Evolutionary conservation across 345 rosid species (phyloP).

Genomic region (Moricandia moricandioides): DNA sequence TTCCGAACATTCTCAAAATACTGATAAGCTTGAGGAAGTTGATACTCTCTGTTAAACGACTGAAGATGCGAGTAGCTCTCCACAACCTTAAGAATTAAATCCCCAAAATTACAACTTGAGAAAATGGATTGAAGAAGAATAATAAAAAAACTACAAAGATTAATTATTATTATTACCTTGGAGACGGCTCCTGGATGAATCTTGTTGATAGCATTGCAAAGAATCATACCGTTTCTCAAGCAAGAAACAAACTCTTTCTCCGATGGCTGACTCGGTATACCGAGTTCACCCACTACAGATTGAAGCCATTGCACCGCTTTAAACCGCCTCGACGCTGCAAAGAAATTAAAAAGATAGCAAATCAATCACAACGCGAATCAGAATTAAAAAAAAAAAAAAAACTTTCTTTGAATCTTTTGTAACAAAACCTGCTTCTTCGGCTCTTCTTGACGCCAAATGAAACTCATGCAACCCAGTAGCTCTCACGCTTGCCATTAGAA

Average conservation of each 20-base stretch:
- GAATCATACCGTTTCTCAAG: conserved; percentile 80
- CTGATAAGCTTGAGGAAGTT: conserved; percentile 77
- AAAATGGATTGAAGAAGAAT: not conserved
- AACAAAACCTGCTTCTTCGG: conserved; percentile 58
- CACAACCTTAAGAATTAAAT: conserved; percentile 53
- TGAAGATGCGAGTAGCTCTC: conserved; percentile 52
- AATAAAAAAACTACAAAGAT: not conserved
- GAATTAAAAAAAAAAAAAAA: no score
- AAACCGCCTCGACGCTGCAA: conserved; percentile 59
- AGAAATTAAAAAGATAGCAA: not conserved
- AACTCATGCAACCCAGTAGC: conserved; percentile 49
- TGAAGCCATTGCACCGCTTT: conserved; percentile 78
- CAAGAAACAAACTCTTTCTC: conserved; percentile 85
- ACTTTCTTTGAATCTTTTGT: not conserved
- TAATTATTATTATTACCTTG: conserved; percentile 46
- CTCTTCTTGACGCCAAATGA: conserved; percentile 79
- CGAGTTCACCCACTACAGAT: conserved; percentile 62
- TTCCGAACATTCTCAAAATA: conserved; percentile 91
- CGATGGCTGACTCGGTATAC: conserved; percentile 57
- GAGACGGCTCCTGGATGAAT: conserved; percentile 81
- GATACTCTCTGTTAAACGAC: conserved; percentile 53
- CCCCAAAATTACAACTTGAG: not conserved
- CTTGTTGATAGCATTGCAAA: conserved; percentile 81
- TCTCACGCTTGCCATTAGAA: conserved; percentile 42
- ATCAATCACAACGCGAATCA: not conserved